Evolutionary conservation across 2,329 filamentous ascomycete species (phyloP), one percentile per base, ranked within the genome.

Genomic region (Monilinia fructicola): DNA sequence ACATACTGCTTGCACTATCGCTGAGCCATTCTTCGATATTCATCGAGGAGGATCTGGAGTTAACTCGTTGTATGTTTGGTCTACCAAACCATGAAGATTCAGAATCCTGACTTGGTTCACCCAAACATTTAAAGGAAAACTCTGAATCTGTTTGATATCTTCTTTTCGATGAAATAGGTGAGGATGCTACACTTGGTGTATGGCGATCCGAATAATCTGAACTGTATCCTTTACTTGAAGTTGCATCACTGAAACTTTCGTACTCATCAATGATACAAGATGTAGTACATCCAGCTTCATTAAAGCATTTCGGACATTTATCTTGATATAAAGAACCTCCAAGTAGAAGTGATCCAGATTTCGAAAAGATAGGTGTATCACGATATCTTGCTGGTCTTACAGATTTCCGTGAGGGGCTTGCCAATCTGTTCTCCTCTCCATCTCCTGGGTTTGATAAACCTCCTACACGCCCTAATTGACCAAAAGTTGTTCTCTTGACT

Each of bases 41-140:
- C 42, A 46, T 40, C 55, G 28, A 70, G 54, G 35, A 67, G 4
- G 35, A 42, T 40, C 59, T 35, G 21, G 48, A 55, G n/a, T 21
- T 50, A 31, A 48, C 54, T n/a, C 64, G 60, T 5, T 52, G 31
- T 50, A 53, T 65, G 6, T 66, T 35, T 7, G 68, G 64, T 48
- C 54, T 70, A n/a, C 64, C 62, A 44, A 69, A 56, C 70, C 69
- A 71, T 11, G 68, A 66, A 16, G 67, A 66, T 18, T 38, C 67
- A 2, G 70, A 71, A 14, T 65, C 53, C n/a, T 38, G 44, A 46
- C 16, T 40, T 7, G 40, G 40, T 46, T 67, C 58, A 12, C 67
- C 67, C 31, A 55, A 28, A 44, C 74, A 75, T 67, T 74, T 67
- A 50, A 75, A 74, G 2, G 74, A 75, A 11, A 75, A 48, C 0